Percentiles rank a stretch among this genome's conserved stretches.
Conservation (phyloP, 257 asterid species). For the Gardenia jasminoides region DNA sequence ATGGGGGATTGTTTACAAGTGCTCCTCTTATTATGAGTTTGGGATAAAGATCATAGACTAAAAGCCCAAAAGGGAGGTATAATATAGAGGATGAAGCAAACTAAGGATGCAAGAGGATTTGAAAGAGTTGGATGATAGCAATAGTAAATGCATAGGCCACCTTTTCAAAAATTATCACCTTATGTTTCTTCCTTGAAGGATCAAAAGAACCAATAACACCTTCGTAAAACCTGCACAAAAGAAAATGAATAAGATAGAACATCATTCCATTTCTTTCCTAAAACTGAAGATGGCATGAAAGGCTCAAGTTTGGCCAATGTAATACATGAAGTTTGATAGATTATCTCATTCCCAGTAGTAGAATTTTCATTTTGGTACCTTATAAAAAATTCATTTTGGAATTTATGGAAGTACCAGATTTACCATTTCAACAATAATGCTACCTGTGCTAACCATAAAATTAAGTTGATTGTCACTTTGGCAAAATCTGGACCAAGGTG, state of each 20-base stretch:
- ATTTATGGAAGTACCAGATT: not conserved
- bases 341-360: not conserved
- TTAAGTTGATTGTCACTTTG: not conserved
- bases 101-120: not conserved
- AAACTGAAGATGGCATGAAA: not conserved
- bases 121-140: conserved; percentile 3
- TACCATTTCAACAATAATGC: not conserved
- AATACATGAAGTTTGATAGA: not conserved
- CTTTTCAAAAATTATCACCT: conserved; percentile 29
- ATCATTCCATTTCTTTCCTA: not conserved
- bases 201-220: conserved; percentile 47
- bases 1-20: not conserved
- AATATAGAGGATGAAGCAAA: not conserved
- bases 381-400: no score
- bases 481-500: not conserved
- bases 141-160: not conserved
- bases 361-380: no score
- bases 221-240: conserved; percentile 45
- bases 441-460: not conserved
- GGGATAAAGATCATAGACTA: not conserved
- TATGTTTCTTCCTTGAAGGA: conserved; percentile 38
- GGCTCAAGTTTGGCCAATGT: not conserved
- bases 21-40: not conserved
- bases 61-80: not conserved
- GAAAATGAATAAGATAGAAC: conserved; percentile 11